Percentiles rank a stretch among this genome's conserved stretches.
Evolutionary conservation across 306 rosid genomes (phyloP).

Genomic region (Spatholobus suberectus): DNA sequence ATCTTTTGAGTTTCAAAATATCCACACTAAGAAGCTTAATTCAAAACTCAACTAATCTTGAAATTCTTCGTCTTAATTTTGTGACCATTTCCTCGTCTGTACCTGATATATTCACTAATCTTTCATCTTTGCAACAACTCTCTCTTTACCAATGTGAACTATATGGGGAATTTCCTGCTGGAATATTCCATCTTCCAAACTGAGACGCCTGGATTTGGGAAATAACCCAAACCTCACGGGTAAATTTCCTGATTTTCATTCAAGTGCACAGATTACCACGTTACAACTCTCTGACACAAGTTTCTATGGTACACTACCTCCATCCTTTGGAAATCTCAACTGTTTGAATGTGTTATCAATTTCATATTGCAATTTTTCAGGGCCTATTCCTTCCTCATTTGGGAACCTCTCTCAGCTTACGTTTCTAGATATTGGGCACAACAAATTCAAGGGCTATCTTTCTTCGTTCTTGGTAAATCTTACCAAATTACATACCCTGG

Average conservation of each 20-base stretch:
- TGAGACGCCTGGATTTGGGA: background rate
- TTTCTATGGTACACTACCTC: conserved; percentile 43
- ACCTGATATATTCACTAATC: conserved; percentile 41
- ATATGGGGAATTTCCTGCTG: conserved; percentile 34
- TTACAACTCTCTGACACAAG: background rate
- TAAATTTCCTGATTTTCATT: conserved; percentile 42
- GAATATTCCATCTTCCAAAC: conserved; percentile 44
- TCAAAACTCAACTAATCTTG: conserved; percentile 13
- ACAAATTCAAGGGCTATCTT: background rate
- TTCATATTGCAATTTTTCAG: background rate
- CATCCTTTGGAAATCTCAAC: conserved; percentile 30
- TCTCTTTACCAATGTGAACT: background rate
- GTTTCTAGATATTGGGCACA: background rate
- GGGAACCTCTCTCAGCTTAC: background rate
- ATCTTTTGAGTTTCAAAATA: background rate
- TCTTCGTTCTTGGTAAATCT: conserved; percentile 18
- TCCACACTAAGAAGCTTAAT: conserved; percentile 12
- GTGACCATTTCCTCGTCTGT: conserved; percentile 21
- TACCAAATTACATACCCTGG: background rate
- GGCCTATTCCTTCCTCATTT: conserved; percentile 43
- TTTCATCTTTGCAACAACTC: conserved; percentile 21
- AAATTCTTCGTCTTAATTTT: background rate
- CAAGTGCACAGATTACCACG: background rate
- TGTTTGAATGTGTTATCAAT: background rate
- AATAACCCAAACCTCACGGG: conserved; percentile 7